Evolutionary conservation across 768 basidiomycete genomes (phyloP).

Genomic region (Tylopilus sp.): DNA sequence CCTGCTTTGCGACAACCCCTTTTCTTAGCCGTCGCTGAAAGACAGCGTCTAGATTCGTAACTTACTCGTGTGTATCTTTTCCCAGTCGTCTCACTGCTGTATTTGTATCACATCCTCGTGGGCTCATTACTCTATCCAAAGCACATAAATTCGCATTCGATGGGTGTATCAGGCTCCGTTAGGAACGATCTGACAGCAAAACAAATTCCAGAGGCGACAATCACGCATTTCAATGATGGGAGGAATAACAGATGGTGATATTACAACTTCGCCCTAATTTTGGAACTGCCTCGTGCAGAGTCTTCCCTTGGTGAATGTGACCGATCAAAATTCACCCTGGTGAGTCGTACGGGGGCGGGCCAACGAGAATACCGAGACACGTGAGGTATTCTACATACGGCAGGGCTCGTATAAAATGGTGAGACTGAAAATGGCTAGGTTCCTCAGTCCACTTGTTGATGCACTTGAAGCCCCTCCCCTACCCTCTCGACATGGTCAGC

Average conservation of each 20-base stretch:
- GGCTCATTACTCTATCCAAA: slow-evolving; percentile 16
- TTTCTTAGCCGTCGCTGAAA: slow-evolving; percentile 62
- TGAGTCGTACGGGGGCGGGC: slow-evolving; percentile 12
- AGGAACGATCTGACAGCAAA: slow-evolving; percentile 29
- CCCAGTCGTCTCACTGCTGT: slow-evolving; percentile 17
- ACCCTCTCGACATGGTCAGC: slow-evolving; percentile 26
- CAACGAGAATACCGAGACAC: slow-evolving; percentile 14
- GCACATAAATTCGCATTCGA: slow-evolving; percentile 17
- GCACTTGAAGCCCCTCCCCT: slow-evolving; percentile 20
- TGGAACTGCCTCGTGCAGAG: slow-evolving; percentile 27
- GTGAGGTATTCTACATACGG: slow-evolving; percentile 14
- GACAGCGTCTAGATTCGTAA: slow-evolving; percentile 30
- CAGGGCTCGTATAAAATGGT: slow-evolving; percentile 22
- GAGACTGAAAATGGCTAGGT: slow-evolving; percentile 5
- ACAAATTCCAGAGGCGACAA: slow-evolving; percentile 25
- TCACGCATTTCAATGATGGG: slow-evolving; percentile 32
- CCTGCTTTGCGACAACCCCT: slow-evolving; percentile 52
- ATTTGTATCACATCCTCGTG: slow-evolving; percentile 33
- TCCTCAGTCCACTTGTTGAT: slow-evolving; percentile 18
- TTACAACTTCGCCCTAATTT: slow-evolving; percentile 29
- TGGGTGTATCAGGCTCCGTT: slow-evolving; percentile 15
- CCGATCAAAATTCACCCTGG: slow-evolving; percentile 19
- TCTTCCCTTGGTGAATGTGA: slow-evolving; percentile 14
- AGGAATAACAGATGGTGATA: slow-evolving; percentile 25
- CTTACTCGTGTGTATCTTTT: slow-evolving; percentile 30